These are phyloP conservation scores for Colletotrichum camelliae DNA, from an alignment of 2,329 filamentous ascomycete genomes.

Conservation along the genomic window DNA sequence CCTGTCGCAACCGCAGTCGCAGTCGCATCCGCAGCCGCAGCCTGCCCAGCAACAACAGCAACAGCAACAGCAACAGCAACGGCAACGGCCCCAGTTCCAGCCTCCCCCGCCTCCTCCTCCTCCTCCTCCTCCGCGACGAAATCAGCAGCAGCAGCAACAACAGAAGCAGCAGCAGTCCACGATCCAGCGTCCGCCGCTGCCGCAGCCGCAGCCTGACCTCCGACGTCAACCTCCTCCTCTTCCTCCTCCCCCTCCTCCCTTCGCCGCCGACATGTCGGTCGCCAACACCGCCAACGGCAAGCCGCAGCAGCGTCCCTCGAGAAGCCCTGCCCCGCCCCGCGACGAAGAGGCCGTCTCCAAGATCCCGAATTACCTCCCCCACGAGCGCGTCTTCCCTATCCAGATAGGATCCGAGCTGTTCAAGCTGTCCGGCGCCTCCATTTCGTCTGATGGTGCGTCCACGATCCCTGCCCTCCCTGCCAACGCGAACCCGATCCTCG, in stretches of 20 bases:
- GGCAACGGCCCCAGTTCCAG: not conserved
- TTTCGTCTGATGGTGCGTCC: slow-evolving; percentile 73
- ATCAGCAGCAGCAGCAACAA: not conserved
- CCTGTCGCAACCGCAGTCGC: not conserved
- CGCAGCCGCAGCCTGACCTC: not conserved
- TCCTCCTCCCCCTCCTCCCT: not conserved
- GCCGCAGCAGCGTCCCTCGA: slow-evolving; percentile 1
- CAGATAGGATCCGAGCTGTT: slow-evolving; percentile 77
- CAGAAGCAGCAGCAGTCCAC: not conserved
- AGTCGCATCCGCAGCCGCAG: not conserved
- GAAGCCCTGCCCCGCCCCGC: slow-evolving; percentile 24
- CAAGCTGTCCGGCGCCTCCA: slow-evolving; percentile 74
- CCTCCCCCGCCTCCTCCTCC: not conserved
- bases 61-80: not conserved
- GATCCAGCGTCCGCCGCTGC: not conserved
- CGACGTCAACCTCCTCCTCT: not conserved
- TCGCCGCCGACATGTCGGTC: slow-evolving; percentile 8
- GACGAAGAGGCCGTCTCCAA: slow-evolving; percentile 42
- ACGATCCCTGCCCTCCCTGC: not conserved
- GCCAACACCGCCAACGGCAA: slow-evolving; percentile 3
- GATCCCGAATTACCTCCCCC: slow-evolving; percentile 66
- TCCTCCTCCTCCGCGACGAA: not conserved
- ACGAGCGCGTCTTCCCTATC: slow-evolving; percentile 76
- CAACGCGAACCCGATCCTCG: not conserved
- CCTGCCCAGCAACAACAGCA: not conserved